These are phyloP conservation scores for Apiotrichum sp. DNA, from an alignment of 1,284 basidiomycete genomes.

Conservation along the genomic window DNA sequence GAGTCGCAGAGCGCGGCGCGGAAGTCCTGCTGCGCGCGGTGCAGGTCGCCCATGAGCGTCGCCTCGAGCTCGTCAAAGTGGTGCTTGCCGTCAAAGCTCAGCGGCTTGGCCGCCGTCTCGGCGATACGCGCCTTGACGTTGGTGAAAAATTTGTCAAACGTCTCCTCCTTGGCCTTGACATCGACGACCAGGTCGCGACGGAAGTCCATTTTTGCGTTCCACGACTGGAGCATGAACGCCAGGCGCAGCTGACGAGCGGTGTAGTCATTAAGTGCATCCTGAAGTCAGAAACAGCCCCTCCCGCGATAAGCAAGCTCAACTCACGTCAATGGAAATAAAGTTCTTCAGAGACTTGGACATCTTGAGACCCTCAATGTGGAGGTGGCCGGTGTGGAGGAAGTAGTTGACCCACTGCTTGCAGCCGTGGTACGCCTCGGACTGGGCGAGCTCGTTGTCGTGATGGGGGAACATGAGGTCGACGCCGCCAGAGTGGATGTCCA, in stretches of 20 bases:
- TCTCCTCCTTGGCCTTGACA: constrained; percentile 76
- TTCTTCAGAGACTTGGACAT: constrained; percentile 99
- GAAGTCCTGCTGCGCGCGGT: constrained; percentile 71
- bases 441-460: constrained; percentile 98
- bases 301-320: constrained; percentile 28
- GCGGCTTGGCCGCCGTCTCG: constrained; percentile 43
- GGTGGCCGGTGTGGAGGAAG: constrained; percentile 95
- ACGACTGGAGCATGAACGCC: constrained; percentile 84
- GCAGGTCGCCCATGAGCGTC: constrained; percentile 59
- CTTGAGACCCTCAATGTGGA: constrained; percentile 97
- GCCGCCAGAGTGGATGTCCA: constrained; percentile 98
- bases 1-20: constrained; percentile 91
- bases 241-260: constrained; percentile 87
- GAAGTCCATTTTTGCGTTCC: constrained; percentile 93
- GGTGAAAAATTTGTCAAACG: constrained; percentile 94
- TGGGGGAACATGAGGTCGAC: constrained; percentile 97
- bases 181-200: constrained; percentile 80
- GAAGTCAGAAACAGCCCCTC: neutral
- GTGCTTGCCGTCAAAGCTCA: constrained; percentile 47
- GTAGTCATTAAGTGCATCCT: constrained; percentile 87
- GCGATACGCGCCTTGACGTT: constrained; percentile 68
- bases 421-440: constrained; percentile 92
- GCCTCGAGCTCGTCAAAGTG: constrained; percentile 57
- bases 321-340: constrained; percentile 94
- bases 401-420: constrained; percentile 97